These are phyloP conservation scores for Babesia bovis DNA, from an alignment of 169 alveolate genomes.

Conservation along the genomic window DNA sequence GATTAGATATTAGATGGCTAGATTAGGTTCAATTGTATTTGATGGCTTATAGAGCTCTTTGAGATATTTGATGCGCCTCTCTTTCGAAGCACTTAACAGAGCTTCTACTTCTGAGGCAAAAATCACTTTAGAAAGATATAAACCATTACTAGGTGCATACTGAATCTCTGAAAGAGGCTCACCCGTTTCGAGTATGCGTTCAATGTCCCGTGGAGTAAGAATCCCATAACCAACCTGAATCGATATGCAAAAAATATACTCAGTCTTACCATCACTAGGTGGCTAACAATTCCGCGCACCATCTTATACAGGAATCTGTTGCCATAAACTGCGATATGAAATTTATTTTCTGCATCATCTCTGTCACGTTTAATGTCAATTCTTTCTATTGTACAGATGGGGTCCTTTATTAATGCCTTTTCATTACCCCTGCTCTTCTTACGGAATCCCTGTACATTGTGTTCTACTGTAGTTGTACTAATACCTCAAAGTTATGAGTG, in stretches of 20 bases:
- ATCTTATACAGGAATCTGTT: slow-evolving; percentile 74
- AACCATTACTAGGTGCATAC: slow-evolving; percentile 63
- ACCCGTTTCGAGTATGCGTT: slow-evolving; percentile 27
- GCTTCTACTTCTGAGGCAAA: slow-evolving; percentile 36
- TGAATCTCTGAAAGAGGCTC: slow-evolving; percentile 39
- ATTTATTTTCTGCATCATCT: background rate
- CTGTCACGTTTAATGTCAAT: slow-evolving; percentile 38
- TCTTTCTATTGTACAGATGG: slow-evolving; percentile 59
- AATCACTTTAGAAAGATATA: slow-evolving; percentile 39
- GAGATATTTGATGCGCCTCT: slow-evolving; percentile 8
- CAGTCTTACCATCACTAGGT: slow-evolving; percentile 66
- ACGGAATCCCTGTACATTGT: slow-evolving; percentile 38
- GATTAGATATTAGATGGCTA: background rate
- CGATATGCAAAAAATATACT: background rate
- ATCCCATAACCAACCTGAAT: slow-evolving; percentile 44
- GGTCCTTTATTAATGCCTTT: slow-evolving; percentile 26
- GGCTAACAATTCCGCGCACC: slow-evolving; percentile 75
- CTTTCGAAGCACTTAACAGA: slow-evolving; percentile 17
- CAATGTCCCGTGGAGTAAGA: slow-evolving; percentile 31
- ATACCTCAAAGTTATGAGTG: slow-evolving; percentile 59
- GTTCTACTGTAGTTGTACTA: background rate
- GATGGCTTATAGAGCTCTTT: slow-evolving; percentile 2
- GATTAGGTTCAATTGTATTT: background rate
- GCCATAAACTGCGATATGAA: slow-evolving; percentile 59
- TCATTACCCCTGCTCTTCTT: slow-evolving; percentile 62